Evolutionary conservation across 2,329 filamentous ascomycete genomes (phyloP).

Genomic region (Balansia obtecta): DNA sequence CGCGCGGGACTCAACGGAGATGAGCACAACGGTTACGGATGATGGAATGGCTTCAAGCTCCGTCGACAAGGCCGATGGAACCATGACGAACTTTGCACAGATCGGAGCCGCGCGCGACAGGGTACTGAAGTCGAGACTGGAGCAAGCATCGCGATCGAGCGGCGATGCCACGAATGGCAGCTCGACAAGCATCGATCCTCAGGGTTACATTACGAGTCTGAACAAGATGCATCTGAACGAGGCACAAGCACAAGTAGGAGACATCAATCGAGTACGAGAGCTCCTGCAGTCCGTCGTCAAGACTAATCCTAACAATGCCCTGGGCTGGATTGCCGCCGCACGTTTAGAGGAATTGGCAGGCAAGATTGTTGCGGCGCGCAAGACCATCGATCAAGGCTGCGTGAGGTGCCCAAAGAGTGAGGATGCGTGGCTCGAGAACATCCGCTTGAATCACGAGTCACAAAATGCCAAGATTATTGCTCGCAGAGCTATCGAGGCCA

Average conservation of each 20-base stretch:
- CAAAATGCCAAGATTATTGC: slow-evolving; percentile 94
- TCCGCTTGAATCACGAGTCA: slow-evolving; percentile 71
- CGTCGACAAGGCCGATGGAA: slow-evolving; percentile 55
- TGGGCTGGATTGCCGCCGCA: slow-evolving; percentile 91
- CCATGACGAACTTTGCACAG: slow-evolving; percentile 95
- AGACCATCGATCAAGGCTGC: slow-evolving; percentile 77
- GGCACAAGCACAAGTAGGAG: slow-evolving; percentile 74
- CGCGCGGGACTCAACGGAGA: slow-evolving; percentile 65
- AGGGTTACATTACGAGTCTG: slow-evolving; percentile 88
- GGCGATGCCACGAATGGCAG: slow-evolving; percentile 59
- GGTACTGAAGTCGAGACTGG: slow-evolving; percentile 84
- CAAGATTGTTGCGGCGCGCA: slow-evolving; percentile 79
- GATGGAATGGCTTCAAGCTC: slow-evolving; percentile 44
- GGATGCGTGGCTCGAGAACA: slow-evolving; percentile 93
- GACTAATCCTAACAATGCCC: slow-evolving; percentile 88
- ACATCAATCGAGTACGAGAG: slow-evolving; percentile 86
- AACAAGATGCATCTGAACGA: slow-evolving; percentile 70
- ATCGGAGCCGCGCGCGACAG: slow-evolving; percentile 95
- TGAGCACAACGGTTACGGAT: slow-evolving; percentile 80
- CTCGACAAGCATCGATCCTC: slow-evolving; percentile 83
- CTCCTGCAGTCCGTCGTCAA: slow-evolving; percentile 94
- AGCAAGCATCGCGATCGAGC: slow-evolving; percentile 68
- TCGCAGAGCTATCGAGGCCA: slow-evolving; percentile 83
- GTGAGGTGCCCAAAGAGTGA: slow-evolving; percentile 87
- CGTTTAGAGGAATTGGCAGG: slow-evolving; percentile 87